Evolutionary conservation across 192 early-diverging fungal genomes (phyloP).

Genomic region (Coemansia sp.): DNA sequence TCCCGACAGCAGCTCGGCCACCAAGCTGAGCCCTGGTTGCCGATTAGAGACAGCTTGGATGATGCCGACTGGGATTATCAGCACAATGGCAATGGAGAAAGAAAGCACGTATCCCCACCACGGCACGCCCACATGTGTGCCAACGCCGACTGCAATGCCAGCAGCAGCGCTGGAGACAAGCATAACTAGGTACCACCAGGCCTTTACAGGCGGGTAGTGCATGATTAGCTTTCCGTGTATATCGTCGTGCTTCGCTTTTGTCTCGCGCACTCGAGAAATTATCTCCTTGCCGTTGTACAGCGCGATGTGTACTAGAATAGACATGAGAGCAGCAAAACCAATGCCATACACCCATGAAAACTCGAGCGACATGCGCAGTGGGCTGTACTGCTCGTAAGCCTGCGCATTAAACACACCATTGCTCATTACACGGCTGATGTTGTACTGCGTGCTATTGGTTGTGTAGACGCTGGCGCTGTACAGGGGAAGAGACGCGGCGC

Average conservation of each 20-base stretch:
- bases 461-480: conserved; percentile 68
- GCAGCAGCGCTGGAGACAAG: conserved; percentile 59
- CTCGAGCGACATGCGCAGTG: conserved; percentile 68
- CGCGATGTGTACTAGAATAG: conserved; percentile 68
- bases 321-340: conserved; percentile 69
- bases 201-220: conserved; percentile 71
- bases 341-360: conserved; percentile 74
- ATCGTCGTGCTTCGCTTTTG: conserved; percentile 66
- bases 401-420: conserved; percentile 59
- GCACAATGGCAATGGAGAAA: conserved; percentile 65
- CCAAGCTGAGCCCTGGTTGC: conserved; percentile 75
- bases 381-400: conserved; percentile 66
- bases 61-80: conserved; percentile 81
- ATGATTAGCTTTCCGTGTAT: conserved; percentile 76
- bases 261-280: conserved; percentile 61
- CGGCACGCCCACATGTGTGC: conserved; percentile 73
- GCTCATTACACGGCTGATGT: conserved; percentile 62
- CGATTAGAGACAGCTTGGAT: conserved; percentile 81
- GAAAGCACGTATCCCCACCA: conserved; percentile 80
- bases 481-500: conserved; percentile 61
- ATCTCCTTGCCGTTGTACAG: conserved; percentile 78
- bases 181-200: conserved; percentile 73
- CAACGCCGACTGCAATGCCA: conserved; percentile 58
- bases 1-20: conserved; percentile 85
- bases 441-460: conserved; percentile 60